Evolutionary conservation across 768 basidiomycete genomes (phyloP).

Genomic region (Postia placenta): DNA sequence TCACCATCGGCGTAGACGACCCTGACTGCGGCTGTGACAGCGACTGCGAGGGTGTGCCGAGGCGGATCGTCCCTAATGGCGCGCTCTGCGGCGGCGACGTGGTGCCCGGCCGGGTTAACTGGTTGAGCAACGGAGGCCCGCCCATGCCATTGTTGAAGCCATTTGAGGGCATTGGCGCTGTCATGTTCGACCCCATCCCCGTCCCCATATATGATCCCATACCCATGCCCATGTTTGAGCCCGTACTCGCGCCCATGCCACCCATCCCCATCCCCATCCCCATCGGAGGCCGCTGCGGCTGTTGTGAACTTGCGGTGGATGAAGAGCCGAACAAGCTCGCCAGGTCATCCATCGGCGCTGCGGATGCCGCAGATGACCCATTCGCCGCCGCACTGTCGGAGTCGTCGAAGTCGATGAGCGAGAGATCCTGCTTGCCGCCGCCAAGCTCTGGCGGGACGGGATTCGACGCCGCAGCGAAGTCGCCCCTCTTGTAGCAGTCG

Average conservation of each 20-base stretch:
- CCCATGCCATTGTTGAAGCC: conserved; percentile 3
- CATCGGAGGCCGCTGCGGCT: conserved; percentile 5
- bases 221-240: conserved; percentile 2
- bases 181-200: conserved; percentile 1
- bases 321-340: conserved; percentile 49
- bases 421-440: conserved; percentile 30
- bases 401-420: conserved; percentile 80
- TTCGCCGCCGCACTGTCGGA: conserved; percentile 16
- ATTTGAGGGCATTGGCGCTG: not conserved
- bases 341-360: conserved; percentile 46
- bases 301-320: not conserved
- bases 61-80: conserved; percentile 15
- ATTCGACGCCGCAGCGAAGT: conserved; percentile 63
- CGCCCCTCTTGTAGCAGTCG: conserved; percentile 90
- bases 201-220: not conserved
- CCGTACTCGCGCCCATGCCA: conserved; percentile 10
- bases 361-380: conserved; percentile 13
- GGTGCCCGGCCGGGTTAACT: not conserved
- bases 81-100: conserved; percentile 12
- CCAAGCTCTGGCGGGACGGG: conserved; percentile 61
- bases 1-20: conserved; percentile 7
- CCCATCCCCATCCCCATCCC: conserved; percentile 4
- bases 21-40: not conserved
- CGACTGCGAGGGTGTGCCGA: conserved; percentile 30
- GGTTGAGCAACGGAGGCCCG: conserved; percentile 6